These are phyloP conservation scores for Cetraspora pellucida DNA, from an alignment of 192 early-diverging fungal species.

Conservation along the genomic window DNA sequence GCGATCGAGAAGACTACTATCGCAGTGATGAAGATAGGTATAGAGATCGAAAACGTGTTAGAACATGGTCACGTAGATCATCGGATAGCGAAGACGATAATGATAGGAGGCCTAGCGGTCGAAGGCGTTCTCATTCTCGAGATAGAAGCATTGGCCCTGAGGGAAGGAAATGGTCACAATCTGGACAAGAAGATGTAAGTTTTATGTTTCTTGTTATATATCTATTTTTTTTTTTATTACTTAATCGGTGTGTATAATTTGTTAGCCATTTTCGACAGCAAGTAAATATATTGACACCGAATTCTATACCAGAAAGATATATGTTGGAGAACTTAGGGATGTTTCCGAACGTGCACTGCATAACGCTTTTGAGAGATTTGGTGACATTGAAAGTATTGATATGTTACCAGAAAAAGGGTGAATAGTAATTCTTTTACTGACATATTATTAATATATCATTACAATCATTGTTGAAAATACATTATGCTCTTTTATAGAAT, in stretches of 20 bases:
- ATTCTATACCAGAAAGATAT: constrained; percentile 46
- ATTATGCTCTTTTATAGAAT: constrained; percentile 26
- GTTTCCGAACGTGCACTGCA: constrained; percentile 38
- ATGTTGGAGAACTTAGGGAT: constrained; percentile 43
- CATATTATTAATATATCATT: background rate
- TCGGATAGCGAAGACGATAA: constrained; percentile 17
- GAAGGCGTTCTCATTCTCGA: background rate
- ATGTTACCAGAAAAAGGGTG: constrained; percentile 46
- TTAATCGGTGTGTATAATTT: background rate
- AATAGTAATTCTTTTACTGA: background rate
- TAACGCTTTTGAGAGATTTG: constrained; percentile 42
- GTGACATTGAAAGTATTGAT: constrained; percentile 38
- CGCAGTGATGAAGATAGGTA: background rate
- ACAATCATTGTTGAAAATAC: background rate
- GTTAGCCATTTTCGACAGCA: constrained; percentile 42
- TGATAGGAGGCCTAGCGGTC: background rate
- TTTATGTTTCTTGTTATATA: background rate
- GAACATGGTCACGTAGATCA: constrained; percentile 17
- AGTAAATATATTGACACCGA: constrained; percentile 47
- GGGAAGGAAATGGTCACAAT: background rate
- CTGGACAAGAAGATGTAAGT: constrained; percentile 5
- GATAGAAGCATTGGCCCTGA: constrained; percentile 8
- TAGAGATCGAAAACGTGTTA: constrained; percentile 12
- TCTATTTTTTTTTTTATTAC: background rate
- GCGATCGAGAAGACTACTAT: background rate